A percentile compares a stretch with the other conserved stretches of the same genome.
Conservation (phyloP, 768 basidiomycete species). For the Aureoboletus auriporus region DNA sequence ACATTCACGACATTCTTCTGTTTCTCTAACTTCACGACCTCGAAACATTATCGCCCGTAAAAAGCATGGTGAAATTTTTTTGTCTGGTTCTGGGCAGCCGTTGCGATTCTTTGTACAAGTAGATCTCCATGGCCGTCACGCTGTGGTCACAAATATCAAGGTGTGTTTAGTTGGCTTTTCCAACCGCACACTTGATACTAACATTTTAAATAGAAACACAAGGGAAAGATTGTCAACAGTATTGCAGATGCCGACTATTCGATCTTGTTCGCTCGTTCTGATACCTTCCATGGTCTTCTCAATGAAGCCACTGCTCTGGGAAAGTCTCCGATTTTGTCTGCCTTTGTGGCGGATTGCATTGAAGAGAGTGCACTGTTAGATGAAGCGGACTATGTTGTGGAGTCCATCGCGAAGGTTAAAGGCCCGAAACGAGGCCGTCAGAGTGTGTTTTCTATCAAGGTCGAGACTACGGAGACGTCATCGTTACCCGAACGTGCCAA, state of each 20-base stretch:
- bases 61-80: conserved; percentile 39
- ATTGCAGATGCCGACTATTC: conserved; percentile 58
- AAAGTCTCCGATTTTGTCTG: conserved; percentile 46
- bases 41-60: conserved; percentile 14
- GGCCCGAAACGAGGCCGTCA: conserved; percentile 24
- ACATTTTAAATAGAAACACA: conserved; percentile 49
- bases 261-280: conserved; percentile 50
- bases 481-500: conserved; percentile 2
- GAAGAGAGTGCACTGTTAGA: conserved; percentile 41
- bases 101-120: conserved; percentile 64
- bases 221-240: conserved; percentile 53
- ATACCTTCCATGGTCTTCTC: conserved; percentile 48
- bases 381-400: conserved; percentile 41
- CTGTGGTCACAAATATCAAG: conserved; percentile 55
- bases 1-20: conserved; percentile 9
- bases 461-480: conserved; percentile 7
- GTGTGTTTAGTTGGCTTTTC: conserved; percentile 31
- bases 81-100: conserved; percentile 36
- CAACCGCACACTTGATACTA: neutral
- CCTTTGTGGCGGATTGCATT: conserved; percentile 54
- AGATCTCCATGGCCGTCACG: conserved; percentile 52
- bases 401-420: conserved; percentile 22
- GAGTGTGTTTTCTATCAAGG: conserved; percentile 10
- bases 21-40: conserved; percentile 12
- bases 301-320: conserved; percentile 30